Conservation (phyloP, 352 stramenopile species). For the Phytophthora constricta region DNA sequence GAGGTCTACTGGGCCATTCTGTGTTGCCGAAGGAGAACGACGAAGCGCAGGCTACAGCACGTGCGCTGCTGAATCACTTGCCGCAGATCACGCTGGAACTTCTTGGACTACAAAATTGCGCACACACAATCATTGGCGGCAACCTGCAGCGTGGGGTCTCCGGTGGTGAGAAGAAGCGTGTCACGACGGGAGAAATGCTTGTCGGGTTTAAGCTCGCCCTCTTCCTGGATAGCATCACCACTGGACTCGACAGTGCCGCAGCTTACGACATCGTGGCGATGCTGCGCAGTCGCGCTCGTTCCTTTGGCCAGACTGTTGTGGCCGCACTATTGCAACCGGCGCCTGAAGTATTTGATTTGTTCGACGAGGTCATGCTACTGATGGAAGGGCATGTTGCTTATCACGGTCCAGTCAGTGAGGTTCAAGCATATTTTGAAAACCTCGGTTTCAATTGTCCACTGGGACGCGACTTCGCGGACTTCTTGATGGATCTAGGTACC, state of each 20-base stretch:
- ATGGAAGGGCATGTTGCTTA: slow-evolving; percentile 88
- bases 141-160: slow-evolving; percentile 64
- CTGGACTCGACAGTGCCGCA: slow-evolving; percentile 58
- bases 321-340: slow-evolving; percentile 88
- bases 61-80: slow-evolving; percentile 32
- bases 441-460: slow-evolving; percentile 50
- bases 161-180: slow-evolving; percentile 89
- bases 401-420: slow-evolving; percentile 34
- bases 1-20: slow-evolving; percentile 44
- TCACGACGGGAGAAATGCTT: slow-evolving; percentile 89
- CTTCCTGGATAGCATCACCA: slow-evolving; percentile 80
- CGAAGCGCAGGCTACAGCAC: slow-evolving; percentile 31
- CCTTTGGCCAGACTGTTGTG: slow-evolving; percentile 53
- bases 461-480: slow-evolving; percentile 52
- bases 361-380: slow-evolving; percentile 62
- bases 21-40: slow-evolving; percentile 22
- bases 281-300: slow-evolving; percentile 39
- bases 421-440: slow-evolving; percentile 47
- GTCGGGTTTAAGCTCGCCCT: slow-evolving; percentile 75
- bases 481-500: slow-evolving; percentile 54
- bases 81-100: slow-evolving; percentile 42
- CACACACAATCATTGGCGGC: slow-evolving; percentile 58
- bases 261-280: slow-evolving; percentile 61
- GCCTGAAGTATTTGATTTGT: slow-evolving; percentile 58
- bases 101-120: slow-evolving; percentile 51